These are phyloP conservation scores for Ganoderma lingzhi DNA, from an alignment of 1,284 basidiomycete genomes.

Conservation along the genomic window DNA sequence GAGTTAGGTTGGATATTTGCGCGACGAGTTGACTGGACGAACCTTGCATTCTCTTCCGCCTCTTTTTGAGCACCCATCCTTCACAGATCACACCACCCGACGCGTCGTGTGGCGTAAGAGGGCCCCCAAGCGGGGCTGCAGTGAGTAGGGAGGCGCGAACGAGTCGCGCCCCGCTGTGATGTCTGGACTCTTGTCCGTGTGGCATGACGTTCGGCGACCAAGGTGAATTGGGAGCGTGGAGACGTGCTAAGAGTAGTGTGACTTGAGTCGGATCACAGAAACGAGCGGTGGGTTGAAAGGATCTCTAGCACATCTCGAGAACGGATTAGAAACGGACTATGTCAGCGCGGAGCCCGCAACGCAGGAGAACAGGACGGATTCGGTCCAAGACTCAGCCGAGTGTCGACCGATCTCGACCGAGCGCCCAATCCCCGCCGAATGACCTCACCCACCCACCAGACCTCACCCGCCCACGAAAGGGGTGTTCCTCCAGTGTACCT, in stretches of 20 bases:
- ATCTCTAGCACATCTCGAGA: slow-evolving; percentile 23
- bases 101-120: slow-evolving; percentile 17
- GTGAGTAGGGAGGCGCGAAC: slow-evolving; percentile 30
- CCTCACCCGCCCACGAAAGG: background rate
- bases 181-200: slow-evolving; percentile 11
- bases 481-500: background rate
- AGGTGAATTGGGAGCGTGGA: background rate
- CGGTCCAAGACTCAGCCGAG: background rate
- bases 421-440: slow-evolving; percentile 26
- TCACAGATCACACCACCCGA: slow-evolving; percentile 53
- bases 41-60: slow-evolving; percentile 88
- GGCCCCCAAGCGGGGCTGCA: slow-evolving; percentile 17
- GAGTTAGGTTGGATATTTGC: background rate
- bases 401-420: slow-evolving; percentile 14
- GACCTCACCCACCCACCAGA: slow-evolving; percentile 23
- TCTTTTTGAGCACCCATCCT: slow-evolving; percentile 86
- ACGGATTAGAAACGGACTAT: slow-evolving; percentile 8
- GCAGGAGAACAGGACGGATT: slow-evolving; percentile 12
- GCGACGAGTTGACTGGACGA: slow-evolving; percentile 18
- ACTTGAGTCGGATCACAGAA: slow-evolving; percentile 13
- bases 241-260: background rate
- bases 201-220: slow-evolving; percentile 1
- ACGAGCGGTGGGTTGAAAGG: slow-evolving; percentile 14
- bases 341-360: slow-evolving; percentile 16
- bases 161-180: slow-evolving; percentile 20